Percentiles rank a stretch among this genome's conserved stretches.
Evolutionary conservation across 768 basidiomycete genomes (phyloP).

Genomic region (Lentinula aciculospora): DNA sequence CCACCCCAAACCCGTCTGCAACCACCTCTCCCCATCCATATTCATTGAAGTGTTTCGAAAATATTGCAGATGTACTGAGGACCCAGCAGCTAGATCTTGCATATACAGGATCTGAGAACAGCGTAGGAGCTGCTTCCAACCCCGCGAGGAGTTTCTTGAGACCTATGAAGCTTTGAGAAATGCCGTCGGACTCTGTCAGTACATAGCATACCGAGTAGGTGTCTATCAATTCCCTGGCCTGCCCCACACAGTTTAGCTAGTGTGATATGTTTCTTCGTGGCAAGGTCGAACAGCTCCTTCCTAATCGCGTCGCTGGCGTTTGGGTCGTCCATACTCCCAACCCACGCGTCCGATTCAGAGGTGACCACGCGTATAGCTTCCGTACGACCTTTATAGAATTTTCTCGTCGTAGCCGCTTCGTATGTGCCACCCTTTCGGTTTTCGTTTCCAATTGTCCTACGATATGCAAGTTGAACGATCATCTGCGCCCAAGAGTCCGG

Average conservation of each 20-base stretch:
- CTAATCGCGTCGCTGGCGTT: slow-evolving; percentile 33
- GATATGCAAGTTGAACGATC: slow-evolving; percentile 86
- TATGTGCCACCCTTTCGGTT: slow-evolving; percentile 77
- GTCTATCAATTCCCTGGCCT: slow-evolving; percentile 80
- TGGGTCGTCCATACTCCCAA: slow-evolving; percentile 63
- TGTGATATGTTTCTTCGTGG: slow-evolving; percentile 57
- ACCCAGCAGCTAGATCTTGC: slow-evolving; percentile 76
- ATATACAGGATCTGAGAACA: slow-evolving; percentile 76
- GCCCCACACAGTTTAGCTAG: slow-evolving; percentile 62
- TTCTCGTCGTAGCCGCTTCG: slow-evolving; percentile 88
- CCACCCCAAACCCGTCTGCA: slow-evolving; percentile 89
- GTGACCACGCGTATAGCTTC: slow-evolving; percentile 89
- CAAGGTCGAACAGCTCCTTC: slow-evolving; percentile 50
- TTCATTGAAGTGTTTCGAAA: slow-evolving; percentile 75
- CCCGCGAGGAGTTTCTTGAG: slow-evolving; percentile 61
- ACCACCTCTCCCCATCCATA: slow-evolving; percentile 97
- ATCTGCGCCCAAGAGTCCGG: slow-evolving; percentile 96
- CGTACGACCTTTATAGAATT: slow-evolving; percentile 85
- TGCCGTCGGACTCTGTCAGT: neutral
- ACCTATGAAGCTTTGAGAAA: slow-evolving; percentile 31
- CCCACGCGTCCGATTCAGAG: slow-evolving; percentile 72
- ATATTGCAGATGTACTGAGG: slow-evolving; percentile 85
- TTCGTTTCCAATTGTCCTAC: slow-evolving; percentile 51
- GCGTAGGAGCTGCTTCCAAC: slow-evolving; percentile 58
- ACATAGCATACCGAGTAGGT: slow-evolving; percentile 64